These are phyloP conservation scores for Penicillium daleae DNA, from an alignment of 495 filamentous ascomycete species.

Conservation along the genomic window DNA sequence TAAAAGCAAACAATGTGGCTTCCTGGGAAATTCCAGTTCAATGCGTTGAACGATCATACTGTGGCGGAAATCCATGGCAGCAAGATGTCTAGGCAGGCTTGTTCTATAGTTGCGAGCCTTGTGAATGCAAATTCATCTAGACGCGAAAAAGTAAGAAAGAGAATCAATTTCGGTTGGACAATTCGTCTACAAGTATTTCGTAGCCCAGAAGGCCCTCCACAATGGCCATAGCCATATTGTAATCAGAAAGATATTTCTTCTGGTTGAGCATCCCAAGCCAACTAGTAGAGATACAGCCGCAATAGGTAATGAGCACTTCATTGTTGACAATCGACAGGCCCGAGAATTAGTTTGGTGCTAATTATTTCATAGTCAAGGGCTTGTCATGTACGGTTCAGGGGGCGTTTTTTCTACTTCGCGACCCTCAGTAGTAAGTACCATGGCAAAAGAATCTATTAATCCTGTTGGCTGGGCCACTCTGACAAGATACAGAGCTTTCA, in stretches of 20 bases:
- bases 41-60: conserved; percentile 17
- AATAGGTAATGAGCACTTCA: conserved; percentile 1
- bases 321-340: not conserved
- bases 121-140: conserved; percentile 25
- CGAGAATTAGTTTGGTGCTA: not conserved
- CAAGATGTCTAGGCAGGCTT: conserved; percentile 33
- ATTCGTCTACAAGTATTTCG: not conserved
- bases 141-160: too few species aligned
- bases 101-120: conserved; percentile 34
- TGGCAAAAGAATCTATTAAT: not conserved
- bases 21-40: conserved; percentile 5
- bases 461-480: too few species aligned
- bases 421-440: not conserved
- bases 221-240: not conserved
- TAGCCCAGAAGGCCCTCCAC: conserved; percentile 12
- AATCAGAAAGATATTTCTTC: too few species aligned
- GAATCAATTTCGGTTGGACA: too few species aligned
- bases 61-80: not conserved
- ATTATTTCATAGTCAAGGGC: not conserved
- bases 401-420: not conserved
- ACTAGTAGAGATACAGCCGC: conserved; percentile 30
- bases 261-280: too few species aligned
- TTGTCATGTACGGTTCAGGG: not conserved
- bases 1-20: not conserved
- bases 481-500: too few species aligned